Percentiles rank a stretch among this genome's conserved stretches.
phyloP scores from a whole-genome alignment of 179 eudicot species.

The Carnegiea gigantea region DNA sequence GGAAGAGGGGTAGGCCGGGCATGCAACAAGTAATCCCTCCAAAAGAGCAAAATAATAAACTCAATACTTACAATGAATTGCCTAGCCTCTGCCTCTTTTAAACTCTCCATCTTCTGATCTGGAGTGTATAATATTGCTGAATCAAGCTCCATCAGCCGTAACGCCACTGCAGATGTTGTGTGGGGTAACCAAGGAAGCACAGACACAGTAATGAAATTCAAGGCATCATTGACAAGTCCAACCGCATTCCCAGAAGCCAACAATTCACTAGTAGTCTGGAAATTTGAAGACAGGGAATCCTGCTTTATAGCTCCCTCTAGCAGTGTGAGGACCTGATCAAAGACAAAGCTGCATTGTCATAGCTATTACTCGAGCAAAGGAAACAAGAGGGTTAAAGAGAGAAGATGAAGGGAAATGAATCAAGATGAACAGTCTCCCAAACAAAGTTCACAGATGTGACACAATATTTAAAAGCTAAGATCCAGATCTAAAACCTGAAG shows the following conservation, averaged over 20 bases:
- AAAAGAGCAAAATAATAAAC: too few relatives aligned
- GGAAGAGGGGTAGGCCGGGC: too few relatives aligned
- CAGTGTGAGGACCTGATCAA: conserved; percentile 58
- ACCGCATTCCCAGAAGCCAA: conserved; percentile 43
- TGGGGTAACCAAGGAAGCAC: conserved; percentile 92
- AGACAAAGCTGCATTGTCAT: not conserved
- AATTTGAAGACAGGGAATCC: conserved; percentile 60
- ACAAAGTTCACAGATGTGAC: not conserved
- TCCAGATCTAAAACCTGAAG: conserved; percentile 53
- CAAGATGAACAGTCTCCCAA: too few relatives aligned
- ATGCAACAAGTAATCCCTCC: too few relatives aligned
- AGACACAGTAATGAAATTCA: conserved; percentile 36
- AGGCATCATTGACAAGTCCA: conserved; percentile 29
- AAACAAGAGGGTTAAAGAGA: not conserved
- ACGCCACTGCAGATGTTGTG: conserved; percentile 76
- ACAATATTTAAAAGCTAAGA: not conserved
- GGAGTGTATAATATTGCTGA: conserved; percentile 54
- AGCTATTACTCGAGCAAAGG: not conserved
- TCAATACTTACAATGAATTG: conserved; percentile 52
- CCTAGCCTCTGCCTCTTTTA: conserved; percentile 45
- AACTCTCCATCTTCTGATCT: conserved; percentile 48
- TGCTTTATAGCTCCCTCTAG: conserved; percentile 66
- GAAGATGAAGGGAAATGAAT: not conserved
- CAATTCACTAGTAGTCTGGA: conserved; percentile 61
- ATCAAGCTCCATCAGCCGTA: conserved; percentile 90